Evolutionary conservation across 2,329 filamentous ascomycete species (phyloP).

Genomic region (Ceratocystis cubensis): DNA sequence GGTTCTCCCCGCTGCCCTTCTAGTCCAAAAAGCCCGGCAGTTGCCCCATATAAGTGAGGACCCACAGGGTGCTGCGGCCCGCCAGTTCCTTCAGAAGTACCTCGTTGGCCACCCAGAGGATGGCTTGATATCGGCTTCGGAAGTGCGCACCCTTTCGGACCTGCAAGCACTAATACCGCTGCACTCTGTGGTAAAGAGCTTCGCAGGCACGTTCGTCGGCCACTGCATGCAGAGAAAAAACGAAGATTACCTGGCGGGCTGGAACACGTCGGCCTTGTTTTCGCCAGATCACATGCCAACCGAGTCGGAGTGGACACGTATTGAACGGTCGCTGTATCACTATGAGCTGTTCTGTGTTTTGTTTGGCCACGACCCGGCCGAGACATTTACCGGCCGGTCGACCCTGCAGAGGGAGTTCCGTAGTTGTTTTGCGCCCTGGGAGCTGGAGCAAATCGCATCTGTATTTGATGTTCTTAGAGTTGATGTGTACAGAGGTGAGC

Average conservation of each 20-base stretch:
- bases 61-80: neutral
- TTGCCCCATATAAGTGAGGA: neutral
- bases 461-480: conserved; percentile 15
- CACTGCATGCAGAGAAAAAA: conserved; percentile 6
- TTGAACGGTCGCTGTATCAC: conserved; percentile 16
- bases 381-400: conserved; percentile 4
- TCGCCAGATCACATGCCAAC: neutral
- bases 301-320: conserved; percentile 5
- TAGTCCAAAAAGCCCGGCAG: conserved; percentile 15
- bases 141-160: neutral
- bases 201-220: neutral
- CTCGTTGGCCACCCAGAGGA: neutral
- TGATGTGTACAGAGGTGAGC: conserved; percentile 14
- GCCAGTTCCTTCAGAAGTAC: neutral
- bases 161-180: conserved; percentile 2
- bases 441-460: conserved; percentile 20
- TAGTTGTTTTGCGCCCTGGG: conserved; percentile 12
- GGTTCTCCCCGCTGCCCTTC: conserved; percentile 6
- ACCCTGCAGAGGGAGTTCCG: conserved; percentile 9
- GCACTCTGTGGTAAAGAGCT: neutral
- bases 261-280: conserved; percentile 12
- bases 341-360: conserved; percentile 19
- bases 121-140: neutral
- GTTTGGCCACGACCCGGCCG: conserved; percentile 15
- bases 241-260: conserved; percentile 4